These are phyloP conservation scores for Candida sphagnicola DNA, from an alignment of 805 yeast genomes.

Conservation along the genomic window DNA sequence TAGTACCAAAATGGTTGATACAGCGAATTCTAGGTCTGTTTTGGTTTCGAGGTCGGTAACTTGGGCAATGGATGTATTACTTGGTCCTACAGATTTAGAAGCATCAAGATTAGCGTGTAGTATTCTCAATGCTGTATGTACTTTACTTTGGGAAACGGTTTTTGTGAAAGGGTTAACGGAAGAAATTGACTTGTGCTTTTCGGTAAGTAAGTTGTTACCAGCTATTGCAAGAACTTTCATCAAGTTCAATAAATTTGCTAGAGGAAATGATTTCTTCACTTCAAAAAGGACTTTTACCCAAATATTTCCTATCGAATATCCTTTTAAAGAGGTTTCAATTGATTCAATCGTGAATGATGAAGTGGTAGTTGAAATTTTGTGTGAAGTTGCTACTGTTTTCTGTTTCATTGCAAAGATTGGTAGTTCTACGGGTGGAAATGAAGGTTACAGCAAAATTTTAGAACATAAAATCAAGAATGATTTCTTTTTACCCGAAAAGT, in stretches of 20 bases:
- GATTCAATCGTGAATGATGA: constrained; percentile 75
- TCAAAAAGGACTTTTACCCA: constrained; percentile 63
- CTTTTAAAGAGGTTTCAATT: constrained; percentile 59
- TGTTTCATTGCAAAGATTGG: constrained; percentile 52
- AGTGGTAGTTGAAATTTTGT: constrained; percentile 62
- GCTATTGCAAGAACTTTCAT: constrained; percentile 48
- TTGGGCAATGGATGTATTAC: constrained; percentile 58
- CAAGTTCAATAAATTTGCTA: constrained; percentile 48
- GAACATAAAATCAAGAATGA: constrained; percentile 26
- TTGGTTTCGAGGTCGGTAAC: constrained; percentile 46
- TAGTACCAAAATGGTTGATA: constrained; percentile 32
- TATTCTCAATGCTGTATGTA: constrained; percentile 49
- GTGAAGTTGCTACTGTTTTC: constrained; percentile 65
- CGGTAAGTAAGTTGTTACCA: constrained; percentile 52
- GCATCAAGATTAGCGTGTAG: constrained; percentile 63
- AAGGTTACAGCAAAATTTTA: constrained; percentile 43
- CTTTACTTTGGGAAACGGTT: constrained; percentile 30
- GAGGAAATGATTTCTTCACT: constrained; percentile 44
- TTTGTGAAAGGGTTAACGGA: constrained; percentile 22
- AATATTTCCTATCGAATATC: constrained; percentile 65
- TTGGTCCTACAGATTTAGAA: constrained; percentile 50
- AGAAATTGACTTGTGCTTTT: constrained; percentile 40
- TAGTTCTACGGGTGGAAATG: constrained; percentile 33
- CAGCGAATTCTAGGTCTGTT: constrained; percentile 21
- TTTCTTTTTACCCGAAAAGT: constrained; percentile 37